Conservation (phyloP, 2,329 filamentous ascomycete species). For the Byssochlamys sp. region DNA sequence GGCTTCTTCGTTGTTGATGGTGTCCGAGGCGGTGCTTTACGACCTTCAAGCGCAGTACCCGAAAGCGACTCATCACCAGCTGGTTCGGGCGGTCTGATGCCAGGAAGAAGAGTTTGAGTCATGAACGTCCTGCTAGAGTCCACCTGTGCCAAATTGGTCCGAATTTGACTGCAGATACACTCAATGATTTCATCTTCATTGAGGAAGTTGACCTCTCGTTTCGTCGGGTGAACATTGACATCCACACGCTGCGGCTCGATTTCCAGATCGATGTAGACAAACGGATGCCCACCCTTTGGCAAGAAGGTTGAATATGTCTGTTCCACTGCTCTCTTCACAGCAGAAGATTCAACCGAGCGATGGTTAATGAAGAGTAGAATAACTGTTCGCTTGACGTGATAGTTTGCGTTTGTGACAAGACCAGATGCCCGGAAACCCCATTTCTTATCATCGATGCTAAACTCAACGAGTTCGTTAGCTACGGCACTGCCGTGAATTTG, state of each 20-base stretch:
- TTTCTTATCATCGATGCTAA: constrained; percentile 60
- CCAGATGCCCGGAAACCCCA: constrained; percentile 78
- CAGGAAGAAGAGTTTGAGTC: constrained; percentile 80
- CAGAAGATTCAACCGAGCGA: constrained; percentile 78
- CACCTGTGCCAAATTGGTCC: constrained; percentile 68
- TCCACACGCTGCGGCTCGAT: constrained; percentile 89
- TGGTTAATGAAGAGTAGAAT: constrained; percentile 94
- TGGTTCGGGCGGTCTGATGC: constrained; percentile 42
- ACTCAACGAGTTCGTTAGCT: constrained; percentile 77
- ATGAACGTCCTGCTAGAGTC: constrained; percentile 90
- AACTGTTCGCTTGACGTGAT: constrained; percentile 79
- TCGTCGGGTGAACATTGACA: constrained; percentile 95
- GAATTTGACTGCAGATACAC: constrained; percentile 69
- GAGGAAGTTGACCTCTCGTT: constrained; percentile 90
- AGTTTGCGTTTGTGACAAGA: constrained; percentile 84
- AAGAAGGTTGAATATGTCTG: constrained; percentile 80
- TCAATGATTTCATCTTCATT: constrained; percentile 96
- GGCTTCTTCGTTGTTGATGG: constrained; percentile 42
- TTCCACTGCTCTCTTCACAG: constrained; percentile 81
- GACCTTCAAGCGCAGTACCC: constrained; percentile 14
- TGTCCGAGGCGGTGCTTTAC: constrained; percentile 30
- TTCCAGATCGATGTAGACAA: constrained; percentile 81
- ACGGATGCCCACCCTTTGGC: constrained; percentile 88
- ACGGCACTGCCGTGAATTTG: constrained; percentile 77
- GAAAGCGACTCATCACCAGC: constrained; percentile 12